Conservation (phyloP, 2,329 filamentous ascomycete species). For the Fusarium avenaceum region DNA sequence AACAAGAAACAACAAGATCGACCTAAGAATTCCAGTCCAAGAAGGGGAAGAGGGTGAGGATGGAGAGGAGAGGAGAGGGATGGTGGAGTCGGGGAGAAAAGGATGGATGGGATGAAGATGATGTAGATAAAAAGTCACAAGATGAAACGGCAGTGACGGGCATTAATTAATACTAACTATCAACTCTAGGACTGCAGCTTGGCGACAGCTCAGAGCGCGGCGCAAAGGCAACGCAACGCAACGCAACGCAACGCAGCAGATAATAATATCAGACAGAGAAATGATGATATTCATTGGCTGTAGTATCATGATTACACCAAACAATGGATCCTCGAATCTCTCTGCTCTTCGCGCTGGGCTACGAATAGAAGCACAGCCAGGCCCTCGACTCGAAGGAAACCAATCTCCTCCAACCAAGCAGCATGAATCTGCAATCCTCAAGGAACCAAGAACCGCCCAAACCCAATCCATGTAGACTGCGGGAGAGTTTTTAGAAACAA, state of each 20-base stretch:
- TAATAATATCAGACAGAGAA: slow-evolving; percentile 4
- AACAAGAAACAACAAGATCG: slow-evolving; percentile 36
- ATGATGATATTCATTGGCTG: slow-evolving; percentile 31
- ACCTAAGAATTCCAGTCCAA: slow-evolving; percentile 36
- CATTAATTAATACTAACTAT: slow-evolving; percentile 25
- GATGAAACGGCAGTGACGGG: slow-evolving; percentile 39
- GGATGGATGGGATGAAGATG: slow-evolving; percentile 26
- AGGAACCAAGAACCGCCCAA: slow-evolving; percentile 11
- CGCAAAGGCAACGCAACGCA: slow-evolving; percentile 8
- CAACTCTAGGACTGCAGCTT: slow-evolving; percentile 6
- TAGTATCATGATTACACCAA: slow-evolving; percentile 14
- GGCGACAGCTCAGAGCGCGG: background rate
- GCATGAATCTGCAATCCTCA: slow-evolving; percentile 7
- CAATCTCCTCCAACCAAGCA: slow-evolving; percentile 34
- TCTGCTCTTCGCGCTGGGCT: slow-evolving; percentile 15
- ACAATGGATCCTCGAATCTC: slow-evolving; percentile 8
- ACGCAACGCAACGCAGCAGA: slow-evolving; percentile 14
- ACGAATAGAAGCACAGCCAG: slow-evolving; percentile 38
- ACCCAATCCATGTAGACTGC: background rate
- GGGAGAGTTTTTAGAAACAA: slow-evolving; percentile 30
- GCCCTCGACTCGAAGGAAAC: slow-evolving; percentile 4
- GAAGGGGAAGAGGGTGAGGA: background rate
- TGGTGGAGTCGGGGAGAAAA: slow-evolving; percentile 19
- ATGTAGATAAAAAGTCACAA: slow-evolving; percentile 22
- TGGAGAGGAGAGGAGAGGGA: background rate